Conservation (phyloP, 345 rosid species). For the Gossypium turneri region DNA sequence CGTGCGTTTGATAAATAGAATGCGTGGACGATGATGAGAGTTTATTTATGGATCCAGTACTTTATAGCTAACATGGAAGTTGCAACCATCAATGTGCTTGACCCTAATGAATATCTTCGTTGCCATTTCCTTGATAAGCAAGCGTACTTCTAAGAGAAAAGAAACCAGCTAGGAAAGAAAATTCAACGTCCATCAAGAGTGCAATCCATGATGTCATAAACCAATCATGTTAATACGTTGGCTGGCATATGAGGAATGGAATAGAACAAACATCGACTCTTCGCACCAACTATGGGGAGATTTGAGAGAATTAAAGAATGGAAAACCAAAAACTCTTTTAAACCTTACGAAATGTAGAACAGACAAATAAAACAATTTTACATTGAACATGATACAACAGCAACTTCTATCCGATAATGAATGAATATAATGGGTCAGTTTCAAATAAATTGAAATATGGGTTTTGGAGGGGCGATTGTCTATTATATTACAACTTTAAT, state of each 20-base stretch:
- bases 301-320: neutral
- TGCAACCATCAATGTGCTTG: too few relatives aligned
- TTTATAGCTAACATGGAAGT: too few relatives aligned
- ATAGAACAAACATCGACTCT: neutral
- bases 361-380: neutral
- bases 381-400: conserved; percentile 9
- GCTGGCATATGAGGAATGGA: neutral
- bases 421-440: conserved; percentile 1
- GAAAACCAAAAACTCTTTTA: neutral
- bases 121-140: neutral
- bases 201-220: neutral
- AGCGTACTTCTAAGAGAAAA: neutral
- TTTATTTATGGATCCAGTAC: too few relatives aligned
- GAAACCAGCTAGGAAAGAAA: neutral
- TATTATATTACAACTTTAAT: conserved; percentile 7
- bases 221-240: neutral
- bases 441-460: neutral
- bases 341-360: neutral
- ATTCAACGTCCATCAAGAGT: neutral
- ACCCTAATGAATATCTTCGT: neutral
- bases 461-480: neutral
- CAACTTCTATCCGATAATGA: conserved; percentile 2
- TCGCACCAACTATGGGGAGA: neutral
- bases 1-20: too few relatives aligned
- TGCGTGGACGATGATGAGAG: too few relatives aligned